Conservation (phyloP, 345 rosid species). For the Garcia nutans region DNA sequence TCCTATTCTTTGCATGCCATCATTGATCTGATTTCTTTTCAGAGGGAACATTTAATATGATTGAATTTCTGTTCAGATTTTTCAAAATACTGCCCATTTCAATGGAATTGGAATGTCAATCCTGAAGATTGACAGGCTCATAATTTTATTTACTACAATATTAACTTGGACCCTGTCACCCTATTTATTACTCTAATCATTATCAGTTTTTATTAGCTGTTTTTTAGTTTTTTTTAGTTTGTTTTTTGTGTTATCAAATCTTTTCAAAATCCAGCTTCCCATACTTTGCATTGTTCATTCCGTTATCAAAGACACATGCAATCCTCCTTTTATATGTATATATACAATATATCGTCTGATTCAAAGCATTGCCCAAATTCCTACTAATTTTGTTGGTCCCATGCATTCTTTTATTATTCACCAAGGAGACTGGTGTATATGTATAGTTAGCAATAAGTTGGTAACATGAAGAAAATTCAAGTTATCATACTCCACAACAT, state of each 20-base stretch:
- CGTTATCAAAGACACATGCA: background rate
- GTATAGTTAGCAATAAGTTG: too few relatives aligned
- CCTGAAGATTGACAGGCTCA: slow-evolving; percentile 23
- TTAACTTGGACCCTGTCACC: slow-evolving; percentile 20
- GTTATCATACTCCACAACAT: too few relatives aligned
- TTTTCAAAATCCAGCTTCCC: background rate
- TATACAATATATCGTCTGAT: background rate
- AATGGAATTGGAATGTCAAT: slow-evolving; percentile 12
- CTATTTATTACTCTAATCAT: slow-evolving; percentile 7
- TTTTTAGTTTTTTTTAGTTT: background rate
- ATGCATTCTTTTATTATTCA: too few relatives aligned
- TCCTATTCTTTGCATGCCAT: background rate
- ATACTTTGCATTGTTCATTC: background rate
- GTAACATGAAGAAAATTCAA: too few relatives aligned
- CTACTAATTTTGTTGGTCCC: background rate
- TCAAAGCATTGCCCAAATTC: background rate
- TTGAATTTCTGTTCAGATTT: slow-evolving; percentile 16
- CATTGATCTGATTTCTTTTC: slow-evolving; percentile 15
- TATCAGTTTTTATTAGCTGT: background rate
- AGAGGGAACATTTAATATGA: slow-evolving; percentile 19
- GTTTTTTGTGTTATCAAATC: background rate
- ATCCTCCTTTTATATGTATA: background rate
- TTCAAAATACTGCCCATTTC: background rate
- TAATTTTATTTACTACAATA: slow-evolving; percentile 9
- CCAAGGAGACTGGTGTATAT: too few relatives aligned